These are phyloP conservation scores for Trifolium pratense DNA, from an alignment of 306 rosid species.

Conservation along the genomic window DNA sequence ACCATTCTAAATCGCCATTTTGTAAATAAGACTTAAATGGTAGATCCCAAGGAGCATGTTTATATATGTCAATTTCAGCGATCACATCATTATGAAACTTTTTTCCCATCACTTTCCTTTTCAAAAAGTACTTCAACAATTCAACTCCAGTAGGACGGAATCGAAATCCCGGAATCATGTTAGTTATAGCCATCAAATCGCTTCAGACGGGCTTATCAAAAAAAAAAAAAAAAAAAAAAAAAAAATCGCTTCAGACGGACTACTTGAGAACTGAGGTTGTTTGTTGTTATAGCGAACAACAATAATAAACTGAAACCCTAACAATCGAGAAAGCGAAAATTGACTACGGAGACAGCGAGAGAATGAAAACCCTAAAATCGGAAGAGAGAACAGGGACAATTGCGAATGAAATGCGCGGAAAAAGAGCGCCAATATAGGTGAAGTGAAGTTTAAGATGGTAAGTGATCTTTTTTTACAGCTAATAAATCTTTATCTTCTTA, in stretches of 20 bases:
- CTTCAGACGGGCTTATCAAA: no score
- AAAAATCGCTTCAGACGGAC: no score
- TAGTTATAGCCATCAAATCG: slow-evolving; percentile 34
- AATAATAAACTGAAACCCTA: neutral
- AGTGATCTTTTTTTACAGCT: no score
- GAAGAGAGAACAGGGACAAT: no score
- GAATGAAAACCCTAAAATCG: slow-evolving; percentile 19
- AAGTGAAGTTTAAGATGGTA: no score
- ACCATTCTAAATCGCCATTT: slow-evolving; percentile 70
- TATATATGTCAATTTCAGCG: slow-evolving; percentile 69
- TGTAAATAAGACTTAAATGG: slow-evolving; percentile 67
- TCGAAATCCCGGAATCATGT: slow-evolving; percentile 69
- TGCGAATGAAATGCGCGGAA: no score
- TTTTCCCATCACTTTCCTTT: slow-evolving; percentile 61
- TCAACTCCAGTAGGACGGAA: slow-evolving; percentile 72
- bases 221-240: no score
- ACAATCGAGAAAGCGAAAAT: neutral
- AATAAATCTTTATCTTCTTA: no score
- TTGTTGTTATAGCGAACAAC: neutral
- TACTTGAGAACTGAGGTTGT: no score
- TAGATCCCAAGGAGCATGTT: slow-evolving; percentile 76
- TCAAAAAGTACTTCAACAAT: slow-evolving; percentile 59
- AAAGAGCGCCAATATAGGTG: no score
- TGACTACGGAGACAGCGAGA: no score
- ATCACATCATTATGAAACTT: slow-evolving; percentile 43